Conservation (phyloP, 495 filamentous ascomycete species). For the Amniculicola lignicola region DNA sequence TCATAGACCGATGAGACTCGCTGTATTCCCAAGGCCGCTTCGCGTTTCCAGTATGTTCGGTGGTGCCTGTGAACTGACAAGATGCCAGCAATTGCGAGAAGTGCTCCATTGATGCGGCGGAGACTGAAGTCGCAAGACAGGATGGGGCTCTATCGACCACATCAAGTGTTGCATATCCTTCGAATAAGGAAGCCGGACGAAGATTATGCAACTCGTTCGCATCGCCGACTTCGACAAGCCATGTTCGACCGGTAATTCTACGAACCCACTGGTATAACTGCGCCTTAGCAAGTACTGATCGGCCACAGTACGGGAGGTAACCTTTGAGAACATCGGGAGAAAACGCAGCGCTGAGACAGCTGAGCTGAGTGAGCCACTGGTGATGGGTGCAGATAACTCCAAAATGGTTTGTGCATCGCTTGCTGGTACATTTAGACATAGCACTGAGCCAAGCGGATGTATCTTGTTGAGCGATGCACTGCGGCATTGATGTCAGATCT, state of each 20-base stretch:
- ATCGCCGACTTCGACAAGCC: slow-evolving; percentile 24
- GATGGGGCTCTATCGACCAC: slow-evolving; percentile 11
- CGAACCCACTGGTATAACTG: slow-evolving; percentile 20
- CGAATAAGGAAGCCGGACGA: slow-evolving; percentile 3
- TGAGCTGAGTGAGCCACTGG: slow-evolving; percentile 25
- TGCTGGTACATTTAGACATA: slow-evolving; percentile 19
- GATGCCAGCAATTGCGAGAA: slow-evolving; percentile 11
- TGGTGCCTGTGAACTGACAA: slow-evolving; percentile 15
- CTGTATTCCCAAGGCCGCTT: slow-evolving; percentile 19
- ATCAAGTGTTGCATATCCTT: slow-evolving; percentile 10
- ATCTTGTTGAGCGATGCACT: slow-evolving; percentile 25
- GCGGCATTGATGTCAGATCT: slow-evolving; percentile 19
- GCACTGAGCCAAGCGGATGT: slow-evolving; percentile 14
- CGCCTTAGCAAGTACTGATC: slow-evolving; percentile 22
- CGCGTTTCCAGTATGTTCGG: slow-evolving; percentile 15
- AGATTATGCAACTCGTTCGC: slow-evolving; percentile 9
- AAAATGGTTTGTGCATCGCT: slow-evolving; percentile 17
- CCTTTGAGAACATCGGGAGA: slow-evolving; percentile 10
- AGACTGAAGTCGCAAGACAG: slow-evolving; percentile 7
- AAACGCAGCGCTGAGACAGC: slow-evolving; percentile 21
- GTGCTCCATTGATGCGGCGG: background rate
- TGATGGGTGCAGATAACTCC: slow-evolving; percentile 21
- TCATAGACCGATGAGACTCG: slow-evolving; percentile 3
- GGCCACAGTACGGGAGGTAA: slow-evolving; percentile 14
- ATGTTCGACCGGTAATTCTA: slow-evolving; percentile 12